Percentiles rank a stretch among this genome's conserved stretches.
Evolutionary conservation across 345 rosid species (phyloP).

Genomic region (Erucastrum elatum): DNA sequence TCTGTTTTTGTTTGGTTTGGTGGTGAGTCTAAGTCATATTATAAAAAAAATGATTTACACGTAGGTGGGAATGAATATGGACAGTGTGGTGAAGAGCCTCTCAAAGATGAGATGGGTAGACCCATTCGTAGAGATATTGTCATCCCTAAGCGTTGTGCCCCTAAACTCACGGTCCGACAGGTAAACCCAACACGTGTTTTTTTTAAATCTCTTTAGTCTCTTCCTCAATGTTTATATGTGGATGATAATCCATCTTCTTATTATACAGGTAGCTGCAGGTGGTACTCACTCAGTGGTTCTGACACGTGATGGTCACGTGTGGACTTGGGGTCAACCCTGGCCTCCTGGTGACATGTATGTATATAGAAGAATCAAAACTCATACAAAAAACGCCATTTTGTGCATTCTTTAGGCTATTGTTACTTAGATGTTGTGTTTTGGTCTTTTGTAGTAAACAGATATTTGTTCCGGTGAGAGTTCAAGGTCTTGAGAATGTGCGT

Average conservation of each 20-base stretch:
- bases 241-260: slow-evolving; percentile 5
- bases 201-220: slow-evolving; percentile 7
- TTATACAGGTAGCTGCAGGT: slow-evolving; percentile 86
- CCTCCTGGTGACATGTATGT: slow-evolving; percentile 98
- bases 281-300: slow-evolving; percentile 99
- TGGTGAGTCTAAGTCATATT: neutral
- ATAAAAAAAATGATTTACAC: neutral
- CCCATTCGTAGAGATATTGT: slow-evolving; percentile 83
- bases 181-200: slow-evolving; percentile 34
- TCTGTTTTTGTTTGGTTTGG: slow-evolving; percentile 1
- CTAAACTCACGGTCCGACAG: slow-evolving; percentile 61
- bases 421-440: neutral
- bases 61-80: slow-evolving; percentile 98
- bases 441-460: slow-evolving; percentile 74
- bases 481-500: slow-evolving; percentile 88
- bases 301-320: slow-evolving; percentile 85
- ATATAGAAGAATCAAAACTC: slow-evolving; percentile 19
- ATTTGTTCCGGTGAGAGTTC: slow-evolving; percentile 91
- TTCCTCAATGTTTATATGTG: neutral
- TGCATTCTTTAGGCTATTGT: neutral
- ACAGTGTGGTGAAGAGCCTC: slow-evolving; percentile 96
- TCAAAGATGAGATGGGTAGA: slow-evolving; percentile 78
- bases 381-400: neutral
- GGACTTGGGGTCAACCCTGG: slow-evolving; percentile 99
- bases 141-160: slow-evolving; percentile 89